A percentile compares a stretch with the other conserved stretches of the same genome.
These are phyloP conservation scores for Wickerhamomyces tratensis DNA, from an alignment of 805 yeast species.

Conservation along the genomic window DNA sequence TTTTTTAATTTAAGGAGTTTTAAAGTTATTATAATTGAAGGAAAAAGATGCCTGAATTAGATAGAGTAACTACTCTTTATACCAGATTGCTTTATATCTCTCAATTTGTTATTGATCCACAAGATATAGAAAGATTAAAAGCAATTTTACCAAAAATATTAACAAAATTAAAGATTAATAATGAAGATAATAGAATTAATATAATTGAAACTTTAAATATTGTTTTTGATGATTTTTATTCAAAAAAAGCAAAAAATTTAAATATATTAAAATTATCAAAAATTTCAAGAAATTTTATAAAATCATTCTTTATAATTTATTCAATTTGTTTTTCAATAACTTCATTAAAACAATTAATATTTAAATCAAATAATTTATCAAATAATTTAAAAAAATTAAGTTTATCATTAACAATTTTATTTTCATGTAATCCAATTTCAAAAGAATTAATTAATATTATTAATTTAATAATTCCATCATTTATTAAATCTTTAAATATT, in stretches of 20 bases:
- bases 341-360: too few species aligned
- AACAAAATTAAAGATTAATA: conserved; percentile 2
- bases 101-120: neutral
- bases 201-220: conserved; percentile 3
- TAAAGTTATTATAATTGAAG: neutral
- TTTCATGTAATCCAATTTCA: neutral
- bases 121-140: neutral
- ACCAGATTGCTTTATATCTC: neutral
- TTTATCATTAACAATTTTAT: neutral
- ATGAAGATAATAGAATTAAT: conserved; percentile 2
- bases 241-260: neutral
- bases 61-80: neutral
- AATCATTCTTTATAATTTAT: neutral
- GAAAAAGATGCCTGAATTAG: neutral
- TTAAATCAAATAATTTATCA: neutral
- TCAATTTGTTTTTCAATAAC: neutral
- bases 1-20: too few species aligned
- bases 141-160: conserved; percentile 3
- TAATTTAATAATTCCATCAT: neutral
- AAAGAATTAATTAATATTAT: neutral
- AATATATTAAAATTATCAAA: conserved; percentile 2
- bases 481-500: neutral
- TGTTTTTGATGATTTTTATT: conserved; percentile 3
- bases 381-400: too few species aligned
- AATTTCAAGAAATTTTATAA: neutral